Conservation (phyloP, 768 basidiomycete species). For the Pleurotus tuber-regium region DNA sequence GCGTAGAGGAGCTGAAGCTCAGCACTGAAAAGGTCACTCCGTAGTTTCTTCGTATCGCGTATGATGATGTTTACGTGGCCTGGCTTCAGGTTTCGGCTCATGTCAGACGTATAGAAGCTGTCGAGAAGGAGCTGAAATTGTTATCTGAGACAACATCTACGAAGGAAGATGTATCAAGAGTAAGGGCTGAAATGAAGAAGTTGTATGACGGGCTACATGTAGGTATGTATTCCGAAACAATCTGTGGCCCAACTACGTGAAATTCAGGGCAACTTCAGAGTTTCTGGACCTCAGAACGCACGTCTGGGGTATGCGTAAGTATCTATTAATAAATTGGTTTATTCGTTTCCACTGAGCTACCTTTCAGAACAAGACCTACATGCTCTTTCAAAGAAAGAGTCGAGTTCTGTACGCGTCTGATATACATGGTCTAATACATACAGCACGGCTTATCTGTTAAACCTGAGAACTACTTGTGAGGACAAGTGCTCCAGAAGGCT, state of each 20-base stretch:
- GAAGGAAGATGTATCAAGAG: constrained; percentile 77
- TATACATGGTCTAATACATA: background rate
- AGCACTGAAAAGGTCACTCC: constrained; percentile 75
- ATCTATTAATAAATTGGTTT: background rate
- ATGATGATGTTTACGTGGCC: background rate
- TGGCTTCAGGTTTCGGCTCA: constrained; percentile 71
- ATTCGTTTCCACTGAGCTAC: constrained; percentile 6
- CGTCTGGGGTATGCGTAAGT: constrained; percentile 88
- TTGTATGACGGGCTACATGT: constrained; percentile 81
- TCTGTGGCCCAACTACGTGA: too few relatives aligned
- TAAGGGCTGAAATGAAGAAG: constrained; percentile 84
- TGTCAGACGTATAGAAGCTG: constrained; percentile 77
- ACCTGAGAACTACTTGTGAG: too few relatives aligned
- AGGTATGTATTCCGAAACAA: constrained; percentile 54
- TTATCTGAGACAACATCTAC: constrained; percentile 60
- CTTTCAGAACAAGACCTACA: constrained; percentile 77
- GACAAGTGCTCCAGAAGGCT: too few relatives aligned
- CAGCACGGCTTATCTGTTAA: background rate
- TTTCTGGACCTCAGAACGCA: constrained; percentile 78
- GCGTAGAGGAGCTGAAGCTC: constrained; percentile 81
- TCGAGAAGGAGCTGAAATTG: constrained; percentile 87
- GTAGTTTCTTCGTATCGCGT: background rate
- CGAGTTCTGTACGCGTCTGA: constrained; percentile 57
- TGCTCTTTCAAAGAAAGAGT: constrained; percentile 64
- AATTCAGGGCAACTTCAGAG: too few relatives aligned